These are phyloP conservation scores for Colletotrichum cereale DNA, from an alignment of 2,329 filamentous ascomycete species.

Conservation along the genomic window DNA sequence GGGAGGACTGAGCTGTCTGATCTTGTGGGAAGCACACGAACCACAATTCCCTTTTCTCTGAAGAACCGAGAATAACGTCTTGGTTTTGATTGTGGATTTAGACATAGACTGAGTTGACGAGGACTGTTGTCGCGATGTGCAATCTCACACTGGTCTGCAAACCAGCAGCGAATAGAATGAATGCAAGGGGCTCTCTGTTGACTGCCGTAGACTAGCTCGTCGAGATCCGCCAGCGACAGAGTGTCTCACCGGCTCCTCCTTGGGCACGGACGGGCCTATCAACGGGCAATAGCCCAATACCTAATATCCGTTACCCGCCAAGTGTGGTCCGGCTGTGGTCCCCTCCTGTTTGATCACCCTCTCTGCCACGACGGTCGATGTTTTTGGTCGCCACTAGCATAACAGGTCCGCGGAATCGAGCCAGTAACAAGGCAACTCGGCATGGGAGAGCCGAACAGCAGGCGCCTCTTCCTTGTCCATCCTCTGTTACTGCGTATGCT, in stretches of 20 bases:
- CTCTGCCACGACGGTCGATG: conserved; percentile 27
- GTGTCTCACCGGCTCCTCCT: neutral
- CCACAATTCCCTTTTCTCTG: no score
- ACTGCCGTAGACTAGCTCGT: no score
- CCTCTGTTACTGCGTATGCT: conserved; percentile 1
- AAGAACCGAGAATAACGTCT: neutral
- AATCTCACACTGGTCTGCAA: neutral
- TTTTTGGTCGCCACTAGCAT: conserved; percentile 30
- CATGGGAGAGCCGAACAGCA: neutral
- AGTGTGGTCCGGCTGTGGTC: conserved; percentile 34
- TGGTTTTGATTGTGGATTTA: rapidly evolving
- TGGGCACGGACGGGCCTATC: conserved; percentile 24
- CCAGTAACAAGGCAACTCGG: neutral
- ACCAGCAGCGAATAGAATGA: no score
- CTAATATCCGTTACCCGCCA: neutral
- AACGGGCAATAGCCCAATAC: neutral
- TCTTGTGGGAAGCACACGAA: neutral
- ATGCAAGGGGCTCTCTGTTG: no score
- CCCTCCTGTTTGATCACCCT: conserved; percentile 40
- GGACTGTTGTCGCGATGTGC: neutral
- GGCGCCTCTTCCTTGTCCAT: neutral
- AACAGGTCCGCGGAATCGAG: conserved; percentile 4
- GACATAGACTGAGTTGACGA: neutral
- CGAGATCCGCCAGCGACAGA: neutral
- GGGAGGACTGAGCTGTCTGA: neutral